Evolutionary conservation across 2,329 filamentous ascomycete species (phyloP), one percentile per base, ranked within the genome.

Genomic region (Ceratocystis cubensis): DNA sequence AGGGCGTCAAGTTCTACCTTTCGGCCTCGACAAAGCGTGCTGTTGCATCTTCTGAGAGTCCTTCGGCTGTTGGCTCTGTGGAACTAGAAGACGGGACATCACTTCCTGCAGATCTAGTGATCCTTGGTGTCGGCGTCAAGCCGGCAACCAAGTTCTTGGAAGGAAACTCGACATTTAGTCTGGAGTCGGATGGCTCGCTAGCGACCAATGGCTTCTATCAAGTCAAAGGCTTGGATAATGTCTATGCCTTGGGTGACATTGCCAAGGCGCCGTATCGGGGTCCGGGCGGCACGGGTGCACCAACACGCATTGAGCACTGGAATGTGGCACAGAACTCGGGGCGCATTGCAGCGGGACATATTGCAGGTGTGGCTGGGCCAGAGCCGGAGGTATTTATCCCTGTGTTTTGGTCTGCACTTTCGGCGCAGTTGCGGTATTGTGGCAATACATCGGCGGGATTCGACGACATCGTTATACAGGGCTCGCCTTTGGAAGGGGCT

Each of bases 271-370:
- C 94, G 0, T 99, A 99, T 78, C 83, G 90, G 74, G 94, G 94
- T 1, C 94, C 94, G 0, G 91, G 89, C 28, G 88, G 90, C 30
- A 82, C 88, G 17, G 90, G 89, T 69, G 81, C 81, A 57, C 81
- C 82, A 20, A 84, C 88, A 0, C 87, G 94, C 69, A 96, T 97
- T 73, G 94, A 99, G 80, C 94, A 99, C 75, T 99, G 94, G 94
- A 93, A 96, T 76, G 94, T 99, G 2, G 94, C 94, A 3, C 94
- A 97, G 73, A 96, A 97, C 73, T 81, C 89, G 1, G 94, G 94
- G 2, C 88, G 93, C 56, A 82, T 83, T 28, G 93, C 88, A 0
- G 94, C 91, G 1, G 80, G 81, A 64, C 84, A 89, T 71, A 96
- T 99, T 72, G 82, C 85, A 70, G 80, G 88, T 71, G 82, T 87